phyloP scores from a whole-genome alignment of 371 early-diverging fungal genomes.

The Mortierella sp. region DNA sequence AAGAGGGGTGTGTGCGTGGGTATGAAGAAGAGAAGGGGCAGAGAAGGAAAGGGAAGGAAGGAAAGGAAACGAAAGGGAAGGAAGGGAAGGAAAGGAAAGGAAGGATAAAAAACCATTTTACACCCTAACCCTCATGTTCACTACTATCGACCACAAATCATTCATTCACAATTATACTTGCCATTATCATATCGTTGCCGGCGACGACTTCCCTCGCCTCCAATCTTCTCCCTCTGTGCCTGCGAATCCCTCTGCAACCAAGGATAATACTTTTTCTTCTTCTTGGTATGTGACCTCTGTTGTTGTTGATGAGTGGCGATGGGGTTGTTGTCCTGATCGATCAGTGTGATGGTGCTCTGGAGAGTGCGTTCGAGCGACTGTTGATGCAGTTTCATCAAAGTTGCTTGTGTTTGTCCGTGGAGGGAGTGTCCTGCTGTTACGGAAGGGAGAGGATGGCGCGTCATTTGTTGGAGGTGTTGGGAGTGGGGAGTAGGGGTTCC shows the following conservation, averaged over 20 bases:
- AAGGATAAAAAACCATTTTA: neutral
- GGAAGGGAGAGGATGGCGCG: constrained; percentile 37
- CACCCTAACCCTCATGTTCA: neutral
- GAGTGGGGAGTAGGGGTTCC: neutral
- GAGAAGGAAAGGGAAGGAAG: neutral
- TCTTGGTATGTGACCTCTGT: constrained; percentile 43
- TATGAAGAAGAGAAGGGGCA: neutral
- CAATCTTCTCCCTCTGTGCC: constrained; percentile 50
- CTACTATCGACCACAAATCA: neutral
- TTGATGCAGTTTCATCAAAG: constrained; percentile 47
- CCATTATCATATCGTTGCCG: constrained; percentile 59
- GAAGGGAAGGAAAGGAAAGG: too few species aligned
- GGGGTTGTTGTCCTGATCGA: constrained; percentile 27
- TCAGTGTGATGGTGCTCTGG: constrained; percentile 35
- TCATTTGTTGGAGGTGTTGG: constrained; percentile 27
- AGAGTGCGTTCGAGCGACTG: constrained; percentile 50
- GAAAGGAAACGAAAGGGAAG: neutral
- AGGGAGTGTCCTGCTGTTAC: constrained; percentile 41
- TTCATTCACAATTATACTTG: constrained; percentile 26
- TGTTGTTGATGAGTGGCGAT: constrained; percentile 11
- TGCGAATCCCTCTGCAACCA: constrained; percentile 57
- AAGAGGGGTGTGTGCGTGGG: neutral
- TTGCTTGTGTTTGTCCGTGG: constrained; percentile 44
- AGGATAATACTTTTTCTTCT: constrained; percentile 58
- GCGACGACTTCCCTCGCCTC: constrained; percentile 46